A percentile compares a stretch with the other conserved stretches of the same genome.
These are phyloP conservation scores for Suillus tomentosus DNA, from an alignment of 768 basidiomycete species.

Conservation along the genomic window DNA sequence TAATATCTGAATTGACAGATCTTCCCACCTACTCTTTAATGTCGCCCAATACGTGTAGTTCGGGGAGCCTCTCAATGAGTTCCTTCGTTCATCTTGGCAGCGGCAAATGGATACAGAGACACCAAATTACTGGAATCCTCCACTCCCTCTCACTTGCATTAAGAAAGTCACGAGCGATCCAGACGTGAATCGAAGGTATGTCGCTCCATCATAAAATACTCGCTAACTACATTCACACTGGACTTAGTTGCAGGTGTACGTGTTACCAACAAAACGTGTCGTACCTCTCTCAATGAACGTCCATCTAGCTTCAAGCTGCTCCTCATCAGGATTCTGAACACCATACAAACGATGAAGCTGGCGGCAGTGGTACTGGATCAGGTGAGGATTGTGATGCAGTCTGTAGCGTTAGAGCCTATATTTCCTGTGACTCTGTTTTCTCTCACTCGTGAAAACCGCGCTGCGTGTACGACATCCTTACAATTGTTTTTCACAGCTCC, in stretches of 20 bases:
- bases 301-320: constrained; percentile 25
- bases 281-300: constrained; percentile 6
- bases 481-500: neutral
- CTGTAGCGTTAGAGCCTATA: constrained; percentile 6
- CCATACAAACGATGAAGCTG: constrained; percentile 19
- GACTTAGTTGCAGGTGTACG: constrained; percentile 29
- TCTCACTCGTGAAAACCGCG: constrained; percentile 20
- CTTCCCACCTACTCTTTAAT: constrained; percentile 22
- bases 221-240: constrained; percentile 30
- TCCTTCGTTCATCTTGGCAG: constrained; percentile 89
- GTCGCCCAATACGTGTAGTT: constrained; percentile 71
- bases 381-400: constrained; percentile 10
- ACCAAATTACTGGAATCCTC: constrained; percentile 84
- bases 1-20: neutral
- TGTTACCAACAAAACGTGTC: neutral
- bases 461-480: constrained; percentile 15
- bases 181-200: constrained; percentile 79
- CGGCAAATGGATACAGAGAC: constrained; percentile 83
- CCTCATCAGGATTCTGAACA: constrained; percentile 31
- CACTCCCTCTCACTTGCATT: constrained; percentile 90
- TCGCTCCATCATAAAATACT: constrained; percentile 12
- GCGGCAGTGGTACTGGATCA: constrained; percentile 26
- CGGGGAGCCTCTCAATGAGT: constrained; percentile 82
- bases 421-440: neutral
- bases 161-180: constrained; percentile 99